Percentiles rank a stretch among this genome's conserved stretches.
Evolutionary conservation across 345 rosid genomes (phyloP).

Genomic region (Trapa bicornis): DNA sequence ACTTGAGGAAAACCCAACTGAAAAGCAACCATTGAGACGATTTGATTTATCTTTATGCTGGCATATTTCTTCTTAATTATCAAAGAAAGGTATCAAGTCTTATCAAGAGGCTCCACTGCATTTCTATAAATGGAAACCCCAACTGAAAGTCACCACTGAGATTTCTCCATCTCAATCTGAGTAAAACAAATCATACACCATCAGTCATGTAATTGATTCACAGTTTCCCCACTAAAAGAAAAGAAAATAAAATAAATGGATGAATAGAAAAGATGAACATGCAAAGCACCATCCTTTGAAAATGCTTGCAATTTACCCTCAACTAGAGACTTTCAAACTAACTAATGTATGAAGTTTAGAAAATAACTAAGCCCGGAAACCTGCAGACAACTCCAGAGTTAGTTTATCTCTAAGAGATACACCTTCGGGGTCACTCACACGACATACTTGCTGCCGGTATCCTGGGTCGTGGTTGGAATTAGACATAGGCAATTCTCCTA

Average conservation of each 20-base stretch:
- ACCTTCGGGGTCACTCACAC: conserved; percentile 24
- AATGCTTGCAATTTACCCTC: background rate
- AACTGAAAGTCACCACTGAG: background rate
- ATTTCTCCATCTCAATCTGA: background rate
- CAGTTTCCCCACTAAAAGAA: background rate
- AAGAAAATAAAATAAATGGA: background rate
- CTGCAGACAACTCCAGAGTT: conserved; percentile 24
- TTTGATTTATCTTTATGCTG: background rate
- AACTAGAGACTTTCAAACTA: conserved; percentile 5
- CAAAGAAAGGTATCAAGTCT: background rate
- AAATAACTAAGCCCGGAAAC: conserved; percentile 14
- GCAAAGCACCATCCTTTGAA: background rate
- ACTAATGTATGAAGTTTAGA: background rate
- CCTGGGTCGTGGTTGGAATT: conserved; percentile 28
- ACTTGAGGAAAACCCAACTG: too few relatives aligned
- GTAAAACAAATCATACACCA: background rate
- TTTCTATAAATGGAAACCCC: background rate
- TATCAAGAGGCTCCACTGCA: background rate
- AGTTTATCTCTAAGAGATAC: conserved; percentile 34
- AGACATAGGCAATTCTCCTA: conserved; percentile 14
- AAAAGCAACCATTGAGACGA: too few relatives aligned
- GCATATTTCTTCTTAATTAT: background rate
- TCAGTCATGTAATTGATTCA: background rate
- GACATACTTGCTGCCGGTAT: conserved; percentile 33
- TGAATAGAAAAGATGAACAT: background rate